A percentile compares a stretch with the other conserved stretches of the same genome.
Evolutionary conservation across 352 stramenopile species (phyloP).

Genomic region (Thalassiosira delicatula): DNA sequence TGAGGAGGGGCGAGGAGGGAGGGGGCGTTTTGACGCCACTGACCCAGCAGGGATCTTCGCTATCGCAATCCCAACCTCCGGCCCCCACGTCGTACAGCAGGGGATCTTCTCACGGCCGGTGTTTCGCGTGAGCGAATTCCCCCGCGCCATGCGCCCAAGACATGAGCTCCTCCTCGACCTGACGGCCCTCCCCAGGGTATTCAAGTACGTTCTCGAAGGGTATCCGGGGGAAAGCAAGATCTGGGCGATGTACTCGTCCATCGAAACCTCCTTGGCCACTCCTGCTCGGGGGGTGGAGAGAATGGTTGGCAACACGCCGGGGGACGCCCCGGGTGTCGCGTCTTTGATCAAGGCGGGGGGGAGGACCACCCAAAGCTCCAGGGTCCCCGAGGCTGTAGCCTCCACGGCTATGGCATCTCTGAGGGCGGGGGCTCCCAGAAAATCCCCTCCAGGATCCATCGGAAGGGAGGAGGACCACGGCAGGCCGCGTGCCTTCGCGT

Average conservation of each 20-base stretch:
- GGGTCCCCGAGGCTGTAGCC: neutral
- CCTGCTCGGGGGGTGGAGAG: too few relatives aligned
- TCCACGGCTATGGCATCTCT: neutral
- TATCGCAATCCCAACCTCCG: neutral
- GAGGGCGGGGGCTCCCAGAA: too few relatives aligned
- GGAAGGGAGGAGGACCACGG: too few relatives aligned
- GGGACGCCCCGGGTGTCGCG: neutral
- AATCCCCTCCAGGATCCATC: too few relatives aligned
- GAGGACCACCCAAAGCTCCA: neutral
- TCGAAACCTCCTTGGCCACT: neutral
- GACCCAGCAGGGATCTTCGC: neutral
- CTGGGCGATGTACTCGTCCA: neutral
- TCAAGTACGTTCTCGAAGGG: neutral
- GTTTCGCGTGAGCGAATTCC: neutral
- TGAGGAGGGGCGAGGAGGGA: neutral
- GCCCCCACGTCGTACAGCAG: neutral
- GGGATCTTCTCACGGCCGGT: neutral
- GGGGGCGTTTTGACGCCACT: neutral
- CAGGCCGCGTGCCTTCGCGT: neutral
- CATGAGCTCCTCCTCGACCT: neutral
- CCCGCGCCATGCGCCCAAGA: neutral
- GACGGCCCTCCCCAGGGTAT: neutral
- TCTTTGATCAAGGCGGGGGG: neutral
- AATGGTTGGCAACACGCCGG: neutral
- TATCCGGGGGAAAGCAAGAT: neutral